Conservation (phyloP, 108 stramenopile species). For the Craspedostauros australis region DNA sequence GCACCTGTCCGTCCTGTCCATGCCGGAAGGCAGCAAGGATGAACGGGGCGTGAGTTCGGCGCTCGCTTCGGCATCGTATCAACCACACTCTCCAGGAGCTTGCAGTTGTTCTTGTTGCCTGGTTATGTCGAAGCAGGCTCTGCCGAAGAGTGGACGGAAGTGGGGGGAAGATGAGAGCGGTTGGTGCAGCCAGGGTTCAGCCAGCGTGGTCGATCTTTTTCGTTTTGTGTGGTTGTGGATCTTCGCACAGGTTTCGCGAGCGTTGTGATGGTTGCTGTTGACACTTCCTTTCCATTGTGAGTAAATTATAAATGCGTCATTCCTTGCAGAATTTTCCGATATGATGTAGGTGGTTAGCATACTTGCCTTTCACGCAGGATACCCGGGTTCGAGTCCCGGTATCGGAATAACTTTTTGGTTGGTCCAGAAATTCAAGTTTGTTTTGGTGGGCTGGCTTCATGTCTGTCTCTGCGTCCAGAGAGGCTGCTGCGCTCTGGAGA, state of each 20-base stretch:
- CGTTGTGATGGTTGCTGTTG: constrained; percentile 3
- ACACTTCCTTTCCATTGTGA: not conserved
- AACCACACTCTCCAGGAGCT: not conserved
- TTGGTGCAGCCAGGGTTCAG: not conserved
- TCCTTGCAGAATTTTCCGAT: constrained; percentile 24
- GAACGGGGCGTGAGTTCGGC: constrained; percentile 43
- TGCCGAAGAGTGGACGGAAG: not conserved
- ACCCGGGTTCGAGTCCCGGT: constrained; percentile 66
- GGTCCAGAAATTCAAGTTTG: too few relatives aligned
- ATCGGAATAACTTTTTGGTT: constrained; percentile 34
- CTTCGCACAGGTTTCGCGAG: too few relatives aligned
- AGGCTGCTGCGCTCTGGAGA: too few relatives aligned
- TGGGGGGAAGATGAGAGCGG: not conserved
- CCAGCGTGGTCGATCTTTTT: too few relatives aligned
- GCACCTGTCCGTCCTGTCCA: constrained; percentile 35
- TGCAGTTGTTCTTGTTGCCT: not conserved
- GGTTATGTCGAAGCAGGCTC: not conserved
- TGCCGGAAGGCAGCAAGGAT: constrained; percentile 42
- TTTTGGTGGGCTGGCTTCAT: too few relatives aligned
- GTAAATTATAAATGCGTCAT: not conserved
- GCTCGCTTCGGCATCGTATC: constrained; percentile 34
- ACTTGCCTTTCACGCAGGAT: constrained; percentile 77
- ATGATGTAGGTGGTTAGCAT: constrained; percentile 78
- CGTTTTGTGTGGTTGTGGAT: too few relatives aligned
- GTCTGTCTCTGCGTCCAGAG: too few relatives aligned